These are phyloP conservation scores for Lepidium campestre DNA, from an alignment of 441 rosid species.

Conservation along the genomic window DNA sequence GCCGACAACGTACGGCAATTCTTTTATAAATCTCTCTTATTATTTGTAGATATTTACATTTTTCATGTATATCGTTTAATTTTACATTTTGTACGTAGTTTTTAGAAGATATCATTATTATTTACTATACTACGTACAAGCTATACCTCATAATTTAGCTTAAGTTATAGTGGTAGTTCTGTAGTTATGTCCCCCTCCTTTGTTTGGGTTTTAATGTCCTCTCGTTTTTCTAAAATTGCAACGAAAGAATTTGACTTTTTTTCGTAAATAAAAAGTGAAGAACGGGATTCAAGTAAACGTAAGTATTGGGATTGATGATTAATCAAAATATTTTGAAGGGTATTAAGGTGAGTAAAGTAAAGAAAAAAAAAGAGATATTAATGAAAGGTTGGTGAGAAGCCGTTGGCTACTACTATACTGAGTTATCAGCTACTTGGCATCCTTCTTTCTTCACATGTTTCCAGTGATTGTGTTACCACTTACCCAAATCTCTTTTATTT, in stretches of 20 bases:
- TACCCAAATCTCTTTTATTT: constrained; percentile 15
- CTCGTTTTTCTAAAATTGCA: background rate
- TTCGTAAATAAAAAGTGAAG: background rate
- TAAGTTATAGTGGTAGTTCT: background rate
- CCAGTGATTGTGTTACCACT: constrained; percentile 17
- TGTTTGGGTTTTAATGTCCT: background rate
- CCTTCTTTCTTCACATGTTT: constrained; percentile 25
- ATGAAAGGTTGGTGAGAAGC: constrained; percentile 29
- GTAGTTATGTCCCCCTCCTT: background rate
- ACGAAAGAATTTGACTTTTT: background rate
- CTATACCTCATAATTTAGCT: background rate
- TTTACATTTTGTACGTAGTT: background rate
- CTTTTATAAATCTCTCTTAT: background rate
- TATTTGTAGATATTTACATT: background rate
- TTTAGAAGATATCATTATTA: too few relatives aligned
- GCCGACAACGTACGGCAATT: background rate
- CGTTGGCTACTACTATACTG: constrained; percentile 19
- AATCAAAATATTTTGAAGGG: background rate
- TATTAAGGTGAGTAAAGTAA: constrained; percentile 5
- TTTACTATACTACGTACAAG: background rate
- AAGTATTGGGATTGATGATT: constrained; percentile 11
- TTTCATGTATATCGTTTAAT: background rate
- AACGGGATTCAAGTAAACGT: background rate
- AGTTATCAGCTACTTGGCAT: constrained; percentile 20
- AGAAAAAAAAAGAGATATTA: too few relatives aligned